These are phyloP conservation scores for Citrus medica DNA, from an alignment of 345 rosid species.

Conservation along the genomic window DNA sequence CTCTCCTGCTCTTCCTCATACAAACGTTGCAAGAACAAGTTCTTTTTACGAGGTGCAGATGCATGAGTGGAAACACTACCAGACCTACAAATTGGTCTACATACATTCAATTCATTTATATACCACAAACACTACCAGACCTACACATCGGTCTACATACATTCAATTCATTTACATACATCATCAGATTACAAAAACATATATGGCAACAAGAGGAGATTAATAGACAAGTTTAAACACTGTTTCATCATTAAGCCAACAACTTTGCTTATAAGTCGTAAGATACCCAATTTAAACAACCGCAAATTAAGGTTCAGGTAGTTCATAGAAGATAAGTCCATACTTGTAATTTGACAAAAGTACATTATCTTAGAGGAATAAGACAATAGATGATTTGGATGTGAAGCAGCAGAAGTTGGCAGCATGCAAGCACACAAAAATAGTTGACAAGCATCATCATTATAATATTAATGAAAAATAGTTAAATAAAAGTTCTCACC, in stretches of 20 bases:
- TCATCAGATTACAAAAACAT: not conserved
- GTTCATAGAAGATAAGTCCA: not conserved
- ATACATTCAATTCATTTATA: conserved; percentile 13
- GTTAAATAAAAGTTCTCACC: conserved; percentile 49
- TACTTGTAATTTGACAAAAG: not conserved
- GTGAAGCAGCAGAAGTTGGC: not conserved
- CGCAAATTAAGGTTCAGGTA: not conserved
- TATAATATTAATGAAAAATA: not conserved
- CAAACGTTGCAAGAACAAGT: conserved; percentile 77
- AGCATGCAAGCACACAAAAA: not conserved
- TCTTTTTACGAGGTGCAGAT: conserved; percentile 57
- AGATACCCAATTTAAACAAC: not conserved
- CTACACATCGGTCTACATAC: conserved; percentile 37
- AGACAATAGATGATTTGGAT: not conserved
- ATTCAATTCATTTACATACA: conserved; percentile 4
- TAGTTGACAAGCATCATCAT: not conserved
- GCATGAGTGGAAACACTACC: conserved; percentile 60
- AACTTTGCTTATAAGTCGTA: not conserved
- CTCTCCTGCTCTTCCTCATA: conserved; percentile 48
- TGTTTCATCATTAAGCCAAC: not conserved
- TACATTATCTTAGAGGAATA: not conserved
- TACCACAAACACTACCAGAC: conserved; percentile 48
- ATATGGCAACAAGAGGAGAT: not conserved
- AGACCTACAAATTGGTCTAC: conserved; percentile 45
- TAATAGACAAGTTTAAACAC: not conserved